Percentiles rank a stretch among this genome's conserved stretches.
Conservation (phyloP, 129 eudicot genomes). For the Ambrosia trifida region DNA sequence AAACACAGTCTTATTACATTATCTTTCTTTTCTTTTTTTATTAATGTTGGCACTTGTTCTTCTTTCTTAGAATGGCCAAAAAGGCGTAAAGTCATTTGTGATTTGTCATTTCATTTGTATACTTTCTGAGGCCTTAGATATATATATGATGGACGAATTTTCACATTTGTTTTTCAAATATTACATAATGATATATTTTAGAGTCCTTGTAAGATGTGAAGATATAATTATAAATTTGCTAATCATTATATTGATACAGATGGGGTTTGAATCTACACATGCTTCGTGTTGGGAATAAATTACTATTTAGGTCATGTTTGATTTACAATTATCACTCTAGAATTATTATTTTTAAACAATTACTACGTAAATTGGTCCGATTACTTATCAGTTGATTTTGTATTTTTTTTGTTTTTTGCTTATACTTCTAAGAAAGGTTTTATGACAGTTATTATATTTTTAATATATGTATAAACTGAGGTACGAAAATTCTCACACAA, state of each 20-base stretch:
- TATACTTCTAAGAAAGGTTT: no score
- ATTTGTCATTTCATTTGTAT: not conserved
- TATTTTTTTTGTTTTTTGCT: no score
- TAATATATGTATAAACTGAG: not conserved
- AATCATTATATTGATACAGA: not conserved
- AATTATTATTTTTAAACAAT: no score
- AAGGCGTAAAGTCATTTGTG: conserved; percentile 5
- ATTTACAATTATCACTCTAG: not conserved
- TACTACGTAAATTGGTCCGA: not conserved
- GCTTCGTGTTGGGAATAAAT: no score
- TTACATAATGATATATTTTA: not conserved
- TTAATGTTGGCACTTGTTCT: no score
- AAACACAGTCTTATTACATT: not conserved
- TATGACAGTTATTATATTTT: not conserved
- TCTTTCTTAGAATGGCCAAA: not conserved
- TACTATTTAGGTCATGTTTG: not conserved
- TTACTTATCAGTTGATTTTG: not conserved
- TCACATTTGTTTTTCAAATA: not conserved
- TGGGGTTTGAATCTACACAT: no score
- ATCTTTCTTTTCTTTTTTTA: not conserved
- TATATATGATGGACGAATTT: not conserved
- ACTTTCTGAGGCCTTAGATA: not conserved
- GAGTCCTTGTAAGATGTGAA: conserved; percentile 4
- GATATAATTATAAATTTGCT: not conserved
- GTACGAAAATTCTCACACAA: not conserved